A percentile compares a stretch with the other conserved stretches of the same genome.
Evolutionary conservation across 257 asterid genomes (phyloP).

Genomic region (Nicotiana noctiflora): DNA sequence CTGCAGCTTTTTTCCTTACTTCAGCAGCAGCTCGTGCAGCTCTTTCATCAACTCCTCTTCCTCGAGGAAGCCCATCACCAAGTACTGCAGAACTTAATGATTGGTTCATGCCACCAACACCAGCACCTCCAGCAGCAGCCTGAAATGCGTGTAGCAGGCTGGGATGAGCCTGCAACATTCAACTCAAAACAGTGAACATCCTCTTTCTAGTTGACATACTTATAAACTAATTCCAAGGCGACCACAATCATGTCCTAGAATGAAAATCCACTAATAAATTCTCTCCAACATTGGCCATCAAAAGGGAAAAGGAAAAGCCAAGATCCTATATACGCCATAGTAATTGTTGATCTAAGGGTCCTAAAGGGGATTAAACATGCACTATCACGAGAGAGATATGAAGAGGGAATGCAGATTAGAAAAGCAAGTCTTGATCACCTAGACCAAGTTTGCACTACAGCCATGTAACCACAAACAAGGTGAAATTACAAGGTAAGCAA

Average conservation of each 20-base stretch:
- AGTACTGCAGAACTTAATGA: conserved; percentile 32
- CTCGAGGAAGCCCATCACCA: conserved; percentile 55
- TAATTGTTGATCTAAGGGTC: background rate
- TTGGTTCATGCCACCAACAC: conserved; percentile 35
- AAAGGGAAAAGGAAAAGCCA: background rate
- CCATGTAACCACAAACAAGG: background rate
- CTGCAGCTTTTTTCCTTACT: conserved; percentile 83
- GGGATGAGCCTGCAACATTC: conserved; percentile 72
- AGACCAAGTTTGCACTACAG: background rate
- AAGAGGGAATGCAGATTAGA: background rate
- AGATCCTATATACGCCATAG: background rate
- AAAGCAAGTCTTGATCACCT: background rate
- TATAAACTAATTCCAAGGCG: background rate
- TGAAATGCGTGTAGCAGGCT: conserved; percentile 78
- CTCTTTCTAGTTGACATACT: background rate
- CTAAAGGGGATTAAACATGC: background rate
- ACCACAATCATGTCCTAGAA: background rate
- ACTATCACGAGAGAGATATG: background rate
- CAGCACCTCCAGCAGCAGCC: conserved; percentile 48
- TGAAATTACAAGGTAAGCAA: background rate
- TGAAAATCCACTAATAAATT: background rate
- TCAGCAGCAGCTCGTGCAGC: conserved; percentile 88
- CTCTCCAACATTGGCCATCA: background rate
- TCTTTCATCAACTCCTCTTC: conserved; percentile 83
- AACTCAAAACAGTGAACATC: background rate